Base-by-base conservation (phyloP, 345 rosid species). In the Aethionema arabicum region DNA sequence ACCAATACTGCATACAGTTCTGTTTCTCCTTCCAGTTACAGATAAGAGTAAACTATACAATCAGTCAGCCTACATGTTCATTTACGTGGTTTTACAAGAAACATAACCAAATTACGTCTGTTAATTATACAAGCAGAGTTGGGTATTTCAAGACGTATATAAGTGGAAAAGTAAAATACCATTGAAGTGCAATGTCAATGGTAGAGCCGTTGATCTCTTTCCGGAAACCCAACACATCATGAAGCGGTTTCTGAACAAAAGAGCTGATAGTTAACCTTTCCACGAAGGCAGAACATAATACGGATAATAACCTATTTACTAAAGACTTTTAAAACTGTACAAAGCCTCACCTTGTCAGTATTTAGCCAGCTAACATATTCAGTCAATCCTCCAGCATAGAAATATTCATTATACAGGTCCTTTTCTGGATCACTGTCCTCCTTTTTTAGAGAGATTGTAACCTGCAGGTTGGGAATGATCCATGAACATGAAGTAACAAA, bases 291-390 rank as follows among this genome's bases (percentile, higher is more conserved):
- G 4, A 43, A 33, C 62, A 52, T 54, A 61, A 40, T 39, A 39
- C 32, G 33, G 15, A 63, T 40, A 8, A 63, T 40, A 8, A 32
- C 63, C 39, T 15, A 69, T 46, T 38, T 32, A 59, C 37, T 31
- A 21, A 42, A 54, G 44, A 59, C 66, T 37, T 32, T 47, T 46
- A 27, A 21, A 21, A 21, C 27, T 6, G 32, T 55, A 13, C 30
- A 63, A 70, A 53, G 37, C 13, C 69, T 52, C 70, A 87, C 97
- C 95, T 92, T 92, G 52, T 89, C 97, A 42, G 72, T 65, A 67
- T 92, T 92, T 45, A 89, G 79, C 98, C 97, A 92, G 50, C 83
- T 78, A 66, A 89, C 98, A 67, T 89, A 92, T 76, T 92, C 98
- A 52, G 68, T 71, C 80, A 92, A 61, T 14, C 98, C 98, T 42